Evolutionary conservation across 208 protist genomes (phyloP).

Genomic region (Leishmania braziliensis): DNA sequence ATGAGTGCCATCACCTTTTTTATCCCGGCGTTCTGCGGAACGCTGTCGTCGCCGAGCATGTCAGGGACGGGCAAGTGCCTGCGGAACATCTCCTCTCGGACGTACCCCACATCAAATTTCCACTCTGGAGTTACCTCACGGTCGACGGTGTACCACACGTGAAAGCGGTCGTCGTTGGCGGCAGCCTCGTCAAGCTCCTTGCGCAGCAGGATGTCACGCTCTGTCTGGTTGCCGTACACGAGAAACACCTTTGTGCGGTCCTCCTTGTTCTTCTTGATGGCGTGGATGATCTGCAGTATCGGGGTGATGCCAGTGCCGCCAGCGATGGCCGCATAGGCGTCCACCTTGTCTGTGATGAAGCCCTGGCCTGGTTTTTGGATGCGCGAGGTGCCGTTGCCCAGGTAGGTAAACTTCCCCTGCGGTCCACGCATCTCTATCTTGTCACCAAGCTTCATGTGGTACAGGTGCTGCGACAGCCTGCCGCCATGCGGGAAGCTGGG

Average conservation of each 20-base stretch:
- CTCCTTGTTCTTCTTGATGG: constrained; percentile 66
- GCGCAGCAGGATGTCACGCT: constrained; percentile 92
- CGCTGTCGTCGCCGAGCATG: constrained; percentile 25
- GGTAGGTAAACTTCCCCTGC: constrained; percentile 89
- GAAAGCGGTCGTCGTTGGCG: constrained; percentile 45
- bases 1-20: constrained; percentile 66
- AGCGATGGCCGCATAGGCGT: constrained; percentile 68
- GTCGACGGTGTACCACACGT: constrained; percentile 87
- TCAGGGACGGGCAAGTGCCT: constrained; percentile 56
- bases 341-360: constrained; percentile 31
- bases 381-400: constrained; percentile 41
- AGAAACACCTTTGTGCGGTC: constrained; percentile 88
- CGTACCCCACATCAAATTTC: constrained; percentile 69
- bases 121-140: constrained; percentile 46
- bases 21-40: constrained; percentile 39
- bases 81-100: constrained; percentile 78
- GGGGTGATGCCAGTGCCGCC: constrained; percentile 94
- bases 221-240: constrained; percentile 88
- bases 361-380: constrained; percentile 39
- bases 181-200: constrained; percentile 79
- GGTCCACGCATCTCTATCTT: constrained; percentile 90
- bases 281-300: constrained; percentile 90
- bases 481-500: constrained; percentile 89
- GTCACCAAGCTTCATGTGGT: constrained; percentile 79
- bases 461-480: constrained; percentile 89